These are phyloP conservation scores for Spathaspora sp. DNA, from an alignment of 805 yeast species.

Conservation along the genomic window DNA sequence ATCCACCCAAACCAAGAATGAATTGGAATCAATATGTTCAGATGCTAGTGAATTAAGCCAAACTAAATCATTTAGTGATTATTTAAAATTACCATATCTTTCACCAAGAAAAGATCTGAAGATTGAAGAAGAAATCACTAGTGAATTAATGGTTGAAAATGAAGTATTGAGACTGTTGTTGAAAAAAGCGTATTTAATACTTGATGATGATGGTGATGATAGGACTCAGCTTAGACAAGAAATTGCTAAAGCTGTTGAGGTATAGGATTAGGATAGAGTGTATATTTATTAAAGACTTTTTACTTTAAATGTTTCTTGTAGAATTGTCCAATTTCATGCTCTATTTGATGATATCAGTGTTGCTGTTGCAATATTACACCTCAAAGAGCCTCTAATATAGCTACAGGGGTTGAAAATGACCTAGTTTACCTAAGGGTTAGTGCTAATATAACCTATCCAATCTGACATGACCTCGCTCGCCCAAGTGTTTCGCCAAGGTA, in stretches of 20 bases:
- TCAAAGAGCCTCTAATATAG: too few species aligned
- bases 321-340: too few species aligned
- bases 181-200: conserved; percentile 19
- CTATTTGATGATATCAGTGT: too few species aligned
- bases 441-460: too few species aligned
- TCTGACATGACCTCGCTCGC: too few species aligned
- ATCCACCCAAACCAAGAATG: background rate
- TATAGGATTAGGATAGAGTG: background rate
- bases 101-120: background rate
- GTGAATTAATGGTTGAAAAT: conserved; percentile 18
- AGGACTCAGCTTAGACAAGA: conserved; percentile 11
- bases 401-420: too few species aligned
- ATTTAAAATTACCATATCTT: conserved; percentile 18
- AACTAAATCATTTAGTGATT: conserved; percentile 14
- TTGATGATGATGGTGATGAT: conserved; percentile 13
- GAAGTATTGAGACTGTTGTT: conserved; percentile 22
- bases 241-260: conserved; percentile 6
- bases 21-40: conserved; percentile 28
- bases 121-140: background rate
- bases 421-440: too few species aligned
- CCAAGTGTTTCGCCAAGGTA: too few species aligned
- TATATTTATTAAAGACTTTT: background rate
- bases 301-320: too few species aligned
- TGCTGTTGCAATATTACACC: too few species aligned
- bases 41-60: conserved; percentile 16